Base-by-base conservation (phyloP, 108 stramenopile genomes). In the Cylindrotheca closterium region DNA sequence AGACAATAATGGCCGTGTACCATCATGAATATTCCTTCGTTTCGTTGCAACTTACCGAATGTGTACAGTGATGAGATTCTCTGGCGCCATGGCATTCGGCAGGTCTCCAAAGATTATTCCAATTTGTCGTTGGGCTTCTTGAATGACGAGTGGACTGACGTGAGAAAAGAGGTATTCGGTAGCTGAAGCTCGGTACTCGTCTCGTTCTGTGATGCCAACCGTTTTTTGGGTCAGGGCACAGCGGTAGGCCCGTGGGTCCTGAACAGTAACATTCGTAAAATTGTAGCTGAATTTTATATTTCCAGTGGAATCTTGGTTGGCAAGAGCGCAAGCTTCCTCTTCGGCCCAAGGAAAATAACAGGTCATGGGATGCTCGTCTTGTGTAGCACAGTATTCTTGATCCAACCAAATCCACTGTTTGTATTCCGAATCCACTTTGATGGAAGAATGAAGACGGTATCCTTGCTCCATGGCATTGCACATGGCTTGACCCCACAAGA, bases 91-190 rank as follows among this genome's bases (percentile, higher is more conserved):
- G 5, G 51, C 49, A 0, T 65, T 66, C 33, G 46, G 42, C 8
- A 47, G n/a, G 29, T 49, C 37, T 1, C 51, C 63, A 68, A 82
- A 82, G 0, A 78, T 22, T 4, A 75, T 12, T 3, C 67, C 67
- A 33, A 75, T 30, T 65, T 86, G 85, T 45, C 79, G 67, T 63
- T 78, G 51, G 18, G 85, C 85, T 63, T 86, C 85, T 47, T 68
- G 67, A 67, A 86, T 70, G 28, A 86, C 81, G 15, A 86, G 12
- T 7, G 63, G 72, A 2, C 73, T 64, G 0, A 86, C 19, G 1
- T 57, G 21, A 26, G 70, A 75, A 77, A 86, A 86, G 23, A 86
- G 27, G 45, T 63, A 86, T 51, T 82, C 85, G 0, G 74, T 70
- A 1, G 79, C 63, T 2, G 78, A 71, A 15, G 76, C 72, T 17